These are phyloP conservation scores for Starmerella potacharoeniae DNA, from an alignment of 805 yeast genomes.

Conservation along the genomic window DNA sequence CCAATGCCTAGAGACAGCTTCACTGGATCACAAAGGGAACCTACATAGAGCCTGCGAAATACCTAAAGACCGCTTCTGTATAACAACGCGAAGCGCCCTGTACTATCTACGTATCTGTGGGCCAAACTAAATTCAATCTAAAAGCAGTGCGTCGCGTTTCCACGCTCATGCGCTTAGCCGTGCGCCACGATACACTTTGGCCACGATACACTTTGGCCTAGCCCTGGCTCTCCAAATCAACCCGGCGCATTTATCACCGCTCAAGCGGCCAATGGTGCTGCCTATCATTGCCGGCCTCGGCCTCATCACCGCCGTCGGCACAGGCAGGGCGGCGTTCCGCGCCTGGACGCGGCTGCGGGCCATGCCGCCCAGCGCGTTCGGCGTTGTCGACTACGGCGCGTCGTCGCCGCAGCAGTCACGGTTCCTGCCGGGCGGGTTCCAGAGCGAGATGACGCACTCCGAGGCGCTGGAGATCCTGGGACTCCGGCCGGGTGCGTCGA, in stretches of 20 bases:
- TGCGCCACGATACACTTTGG: background rate
- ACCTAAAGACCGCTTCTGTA: too few relatives aligned
- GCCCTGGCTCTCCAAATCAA: background rate
- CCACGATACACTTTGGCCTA: background rate
- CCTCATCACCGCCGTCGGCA: slow-evolving; percentile 22
- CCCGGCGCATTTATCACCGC: background rate
- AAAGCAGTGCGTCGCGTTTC: too few relatives aligned
- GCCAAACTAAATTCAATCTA: too few relatives aligned
- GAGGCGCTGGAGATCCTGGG: slow-evolving; percentile 45
- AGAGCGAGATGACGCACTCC: slow-evolving; percentile 36
- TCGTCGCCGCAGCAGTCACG: slow-evolving; percentile 9
- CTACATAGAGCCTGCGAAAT: too few relatives aligned
- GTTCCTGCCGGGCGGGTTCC: slow-evolving; percentile 30
- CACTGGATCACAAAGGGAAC: too few relatives aligned
- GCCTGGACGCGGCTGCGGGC: slow-evolving; percentile 25
- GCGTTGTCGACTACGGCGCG: slow-evolving; percentile 13
- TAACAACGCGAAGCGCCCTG: too few relatives aligned
- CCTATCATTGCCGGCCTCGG: slow-evolving; percentile 27
- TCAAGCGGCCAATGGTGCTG: slow-evolving; percentile 14
- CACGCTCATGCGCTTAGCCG: background rate
- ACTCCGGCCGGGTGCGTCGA: slow-evolving; percentile 28
- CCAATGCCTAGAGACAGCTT: too few relatives aligned
- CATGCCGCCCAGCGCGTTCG: slow-evolving; percentile 27
- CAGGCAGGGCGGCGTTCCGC: slow-evolving; percentile 28
- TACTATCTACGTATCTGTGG: too few relatives aligned